A percentile compares a stretch with the other conserved stretches of the same genome.
These are phyloP conservation scores for Moringa oleifera DNA, from an alignment of 345 rosid genomes.

Conservation along the genomic window DNA sequence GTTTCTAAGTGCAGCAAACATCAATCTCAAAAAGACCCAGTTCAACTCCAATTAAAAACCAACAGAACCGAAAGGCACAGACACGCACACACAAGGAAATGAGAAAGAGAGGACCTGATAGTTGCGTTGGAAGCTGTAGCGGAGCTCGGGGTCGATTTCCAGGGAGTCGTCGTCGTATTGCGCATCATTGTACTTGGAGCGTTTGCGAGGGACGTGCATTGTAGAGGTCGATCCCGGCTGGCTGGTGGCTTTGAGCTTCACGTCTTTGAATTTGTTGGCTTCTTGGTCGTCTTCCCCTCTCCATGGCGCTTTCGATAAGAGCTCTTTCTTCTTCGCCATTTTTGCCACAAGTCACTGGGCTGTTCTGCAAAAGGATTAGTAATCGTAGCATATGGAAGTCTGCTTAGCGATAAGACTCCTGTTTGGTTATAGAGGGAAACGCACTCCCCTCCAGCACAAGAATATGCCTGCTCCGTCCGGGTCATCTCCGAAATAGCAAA, in stretches of 20 bases:
- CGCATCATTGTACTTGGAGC: constrained; percentile 21
- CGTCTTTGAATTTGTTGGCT: constrained; percentile 58
- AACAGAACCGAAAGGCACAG: no score
- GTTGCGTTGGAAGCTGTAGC: constrained; percentile 96
- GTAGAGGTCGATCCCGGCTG: constrained; percentile 66
- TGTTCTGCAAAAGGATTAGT: neutral
- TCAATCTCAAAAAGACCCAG: no score
- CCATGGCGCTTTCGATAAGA: constrained; percentile 87
- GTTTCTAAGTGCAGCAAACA: no score
- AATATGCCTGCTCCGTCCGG: neutral
- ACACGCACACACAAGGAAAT: neutral
- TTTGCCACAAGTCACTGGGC: neutral
- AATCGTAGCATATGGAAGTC: neutral
- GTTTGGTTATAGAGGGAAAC: neutral
- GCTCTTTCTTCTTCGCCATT: constrained; percentile 55
- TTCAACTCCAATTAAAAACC: no score
- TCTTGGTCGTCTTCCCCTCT: constrained; percentile 61
- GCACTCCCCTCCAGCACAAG: neutral
- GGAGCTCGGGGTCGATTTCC: constrained; percentile 90
- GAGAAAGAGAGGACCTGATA: constrained; percentile 41
- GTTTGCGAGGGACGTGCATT: constrained; percentile 70
- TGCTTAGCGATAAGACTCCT: neutral
- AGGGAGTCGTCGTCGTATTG: constrained; percentile 42
- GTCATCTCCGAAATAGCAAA: no score
- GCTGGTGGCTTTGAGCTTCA: constrained; percentile 70